Base-by-base conservation (phyloP, 2,329 filamentous ascomycete species). In the Diaporthe helianthi region DNA sequence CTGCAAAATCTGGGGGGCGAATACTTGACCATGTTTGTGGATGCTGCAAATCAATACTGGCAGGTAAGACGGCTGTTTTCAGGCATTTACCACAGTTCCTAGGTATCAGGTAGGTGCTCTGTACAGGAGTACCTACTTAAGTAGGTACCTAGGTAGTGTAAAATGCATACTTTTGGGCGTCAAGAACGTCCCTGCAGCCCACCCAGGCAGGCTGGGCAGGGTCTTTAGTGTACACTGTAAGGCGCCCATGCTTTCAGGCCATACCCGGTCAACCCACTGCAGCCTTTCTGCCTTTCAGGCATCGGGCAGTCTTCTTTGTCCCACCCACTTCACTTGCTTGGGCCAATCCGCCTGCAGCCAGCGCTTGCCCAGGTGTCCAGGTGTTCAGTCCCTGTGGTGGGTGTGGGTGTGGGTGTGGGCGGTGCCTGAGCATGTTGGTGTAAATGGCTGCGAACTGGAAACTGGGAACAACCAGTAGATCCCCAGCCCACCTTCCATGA, bases 281-380 rank as follows among this genome's bases (percentile, higher is more conserved):
- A 41, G 58, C 58, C 58, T 47, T 61, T 47, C n/a, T 55, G 55
- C 41, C 55, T 33, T 58, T 44, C 24, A 33, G 41, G 38, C 41
- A 47, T 61, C 47, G 38, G 58, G 58, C 55, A n/a, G 1, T 22
- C 38, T 31, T 61, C 44, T 63, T 63, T 63, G 58, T 63, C 58
- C 58, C 58, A 63, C 58, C 58, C 58, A 63, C 58, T 49, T 46
- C 17, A 46, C 41, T n/a, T 63, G 58, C 58, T 49, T 63, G 44
- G 58, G 44, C 58, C 55, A 26, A 33, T 61, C 41, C 41, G 31
- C 24, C 31, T 47, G 55, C 55, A 47, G 55, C 36, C 54, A 46
- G 38, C 38, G 24, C 9, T 19, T 60, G 55, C 55, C 41, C 17
- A 29, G 22, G 15, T 55, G 33, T 33, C 46, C 46, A 26, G 33